Evolutionary conservation across 2,329 filamentous ascomycete species (phyloP), one percentile per base, ranked within the genome.

Genomic region (Ophiostoma sp.): DNA sequence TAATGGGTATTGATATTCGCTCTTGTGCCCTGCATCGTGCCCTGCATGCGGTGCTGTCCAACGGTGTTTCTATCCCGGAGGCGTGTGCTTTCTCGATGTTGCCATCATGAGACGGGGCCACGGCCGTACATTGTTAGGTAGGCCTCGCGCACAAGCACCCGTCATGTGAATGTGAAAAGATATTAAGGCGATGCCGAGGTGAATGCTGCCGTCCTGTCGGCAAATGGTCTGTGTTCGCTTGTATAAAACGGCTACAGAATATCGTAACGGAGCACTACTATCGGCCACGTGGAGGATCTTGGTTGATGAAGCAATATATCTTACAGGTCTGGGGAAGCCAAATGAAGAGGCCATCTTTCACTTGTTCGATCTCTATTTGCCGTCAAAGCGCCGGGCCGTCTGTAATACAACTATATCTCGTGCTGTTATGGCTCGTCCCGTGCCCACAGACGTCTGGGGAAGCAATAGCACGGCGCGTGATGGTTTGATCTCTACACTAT

Each of bases 11-110:
- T 5, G 40, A 7, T 40, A 40, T 38, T 38, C 18, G 38, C 38
- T n/a, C 16, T 40, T 63, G 16, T n/a, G 58, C 58, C 58, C 38
- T 60, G 55, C 55, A 60, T 62, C 9, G 55, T 58, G 52, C 52
- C 55, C 55, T 42, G 58, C 58, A 63, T 63, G 38, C 8, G 38
- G 11, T 27, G 7, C 27, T 18, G 5, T 11, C n/a, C 27, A 27
- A 27, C 2, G 27, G 27, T 27, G 27, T 27, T 27, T 27, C 27
- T 27, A 27, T 27, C 27, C 27, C 27, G 27, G 27, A 27, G 27
- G 27, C 27, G 27, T 27, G 27, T 27, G 27, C 27, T 27, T 27
- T 27, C 27, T 27, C 27, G 2, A 27, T 27, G 27, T 27, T 27
- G 27, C 27, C 27, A 27, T 27, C 27, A 27, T 27, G 27, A 27